These are phyloP conservation scores for Phialemoniopsis sp. DNA, from an alignment of 2,329 filamentous ascomycete species.

Conservation along the genomic window DNA sequence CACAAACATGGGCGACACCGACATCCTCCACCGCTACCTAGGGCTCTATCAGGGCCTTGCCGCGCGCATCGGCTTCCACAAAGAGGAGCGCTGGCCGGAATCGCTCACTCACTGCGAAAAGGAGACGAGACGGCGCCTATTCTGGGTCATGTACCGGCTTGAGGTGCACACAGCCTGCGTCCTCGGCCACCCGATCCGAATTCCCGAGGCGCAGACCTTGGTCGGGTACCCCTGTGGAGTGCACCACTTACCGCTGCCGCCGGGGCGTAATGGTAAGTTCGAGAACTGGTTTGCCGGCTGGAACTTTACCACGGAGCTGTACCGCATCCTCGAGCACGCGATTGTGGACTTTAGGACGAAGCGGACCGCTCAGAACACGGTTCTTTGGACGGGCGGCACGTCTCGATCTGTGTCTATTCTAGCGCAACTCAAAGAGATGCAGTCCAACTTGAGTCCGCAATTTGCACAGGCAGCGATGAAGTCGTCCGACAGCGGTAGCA, in stretches of 20 bases:
- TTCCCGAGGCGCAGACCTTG: conserved; percentile 9
- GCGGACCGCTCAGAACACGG: neutral
- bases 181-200: conserved; percentile 11
- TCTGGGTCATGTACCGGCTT: conserved; percentile 14
- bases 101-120: conserved; percentile 6
- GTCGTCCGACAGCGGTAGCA: neutral
- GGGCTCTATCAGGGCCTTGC: conserved; percentile 12
- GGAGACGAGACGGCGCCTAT: conserved; percentile 12
- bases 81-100: conserved; percentile 13
- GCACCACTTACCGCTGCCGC: neutral
- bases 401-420: conserved; percentile 1
- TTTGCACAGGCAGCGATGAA: neutral
- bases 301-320: conserved; percentile 6
- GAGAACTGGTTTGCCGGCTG: conserved; percentile 6
- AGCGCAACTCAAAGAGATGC: neutral
- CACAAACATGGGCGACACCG: conserved; percentile 5
- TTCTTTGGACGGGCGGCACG: neutral
- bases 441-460: neutral
- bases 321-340: conserved; percentile 3
- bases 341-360: conserved; percentile 1
- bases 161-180: conserved; percentile 14
- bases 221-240: conserved; percentile 15
- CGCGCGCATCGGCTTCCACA: conserved; percentile 9
- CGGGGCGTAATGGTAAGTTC: neutral
- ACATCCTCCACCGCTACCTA: conserved; percentile 9